These are phyloP conservation scores for Trypanosomatidae sp. DNA, from an alignment of 208 protist genomes.

Conservation along the genomic window DNA sequence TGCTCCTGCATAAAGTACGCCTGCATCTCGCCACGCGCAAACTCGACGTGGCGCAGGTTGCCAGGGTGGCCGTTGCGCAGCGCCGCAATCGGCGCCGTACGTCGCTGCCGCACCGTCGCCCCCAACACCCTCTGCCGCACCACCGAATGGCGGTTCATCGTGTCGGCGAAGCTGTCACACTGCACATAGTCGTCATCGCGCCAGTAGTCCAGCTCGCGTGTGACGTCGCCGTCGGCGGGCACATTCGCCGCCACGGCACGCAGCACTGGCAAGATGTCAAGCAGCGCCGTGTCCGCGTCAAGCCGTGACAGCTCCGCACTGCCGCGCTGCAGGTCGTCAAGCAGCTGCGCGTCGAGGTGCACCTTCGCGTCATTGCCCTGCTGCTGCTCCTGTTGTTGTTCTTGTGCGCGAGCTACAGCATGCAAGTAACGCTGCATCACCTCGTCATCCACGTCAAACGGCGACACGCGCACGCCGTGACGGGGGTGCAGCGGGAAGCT, in stretches of 20 bases:
- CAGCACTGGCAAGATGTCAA: slow-evolving; percentile 64
- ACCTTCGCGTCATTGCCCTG: slow-evolving; percentile 2
- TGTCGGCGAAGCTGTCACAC: slow-evolving; percentile 72
- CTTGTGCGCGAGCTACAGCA: slow-evolving; percentile 7
- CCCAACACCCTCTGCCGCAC: slow-evolving; percentile 38
- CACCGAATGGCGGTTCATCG: slow-evolving; percentile 45
- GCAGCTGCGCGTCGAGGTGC: slow-evolving; percentile 7
- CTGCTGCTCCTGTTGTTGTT: background rate
- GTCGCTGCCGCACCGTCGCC: slow-evolving; percentile 13
- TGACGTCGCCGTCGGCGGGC: slow-evolving; percentile 22
- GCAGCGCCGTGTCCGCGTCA: slow-evolving; percentile 29
- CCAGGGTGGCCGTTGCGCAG: too few species aligned
- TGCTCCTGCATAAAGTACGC: too few species aligned
- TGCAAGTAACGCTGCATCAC: slow-evolving; percentile 31
- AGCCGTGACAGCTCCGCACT: slow-evolving; percentile 24
- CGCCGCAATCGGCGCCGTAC: slow-evolving; percentile 25
- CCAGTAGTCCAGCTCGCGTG: slow-evolving; percentile 71
- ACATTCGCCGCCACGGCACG: slow-evolving; percentile 23
- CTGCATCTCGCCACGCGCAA: too few species aligned
- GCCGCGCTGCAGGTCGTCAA: slow-evolving; percentile 14
- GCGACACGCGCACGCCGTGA: slow-evolving; percentile 48
- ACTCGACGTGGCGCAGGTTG: too few species aligned
- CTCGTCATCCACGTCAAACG: slow-evolving; percentile 39
- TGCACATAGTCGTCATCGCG: slow-evolving; percentile 42
- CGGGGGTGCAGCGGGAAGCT: slow-evolving; percentile 81